phyloP scores from a whole-genome alignment of 2,329 filamentous ascomycete species.

The Phyllosticta citribraziliensis region DNA sequence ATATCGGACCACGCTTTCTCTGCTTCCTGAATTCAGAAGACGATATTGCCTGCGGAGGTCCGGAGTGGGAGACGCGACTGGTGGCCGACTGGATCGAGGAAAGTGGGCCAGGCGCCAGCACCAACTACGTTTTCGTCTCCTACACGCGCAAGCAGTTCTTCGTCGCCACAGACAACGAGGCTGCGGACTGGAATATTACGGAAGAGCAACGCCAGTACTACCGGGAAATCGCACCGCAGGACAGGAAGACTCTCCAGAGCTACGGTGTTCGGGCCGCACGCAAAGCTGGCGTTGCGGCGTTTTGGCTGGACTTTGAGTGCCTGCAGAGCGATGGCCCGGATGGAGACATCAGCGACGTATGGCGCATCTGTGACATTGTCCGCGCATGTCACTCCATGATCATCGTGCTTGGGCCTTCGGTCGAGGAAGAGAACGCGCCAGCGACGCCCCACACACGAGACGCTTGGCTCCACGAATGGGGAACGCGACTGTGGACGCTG shows the following conservation, averaged over 20 bases:
- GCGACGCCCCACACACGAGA: not conserved
- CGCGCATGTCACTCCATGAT: conserved; percentile 5
- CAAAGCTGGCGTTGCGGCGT: not conserved
- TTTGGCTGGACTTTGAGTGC: conserved; percentile 10
- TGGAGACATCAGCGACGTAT: not conserved
- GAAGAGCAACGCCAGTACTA: not conserved
- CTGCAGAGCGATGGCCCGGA: not conserved
- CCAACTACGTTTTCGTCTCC: conserved; percentile 1
- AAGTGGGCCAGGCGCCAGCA: not conserved
- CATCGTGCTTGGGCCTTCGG: not conserved
- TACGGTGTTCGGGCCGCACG: conserved; percentile 1
- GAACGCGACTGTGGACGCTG: not conserved
- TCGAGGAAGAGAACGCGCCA: not conserved
- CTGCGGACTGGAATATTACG: not conserved
- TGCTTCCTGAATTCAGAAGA: not conserved
- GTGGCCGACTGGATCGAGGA: conserved; percentile 2
- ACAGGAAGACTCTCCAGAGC: not conserved
- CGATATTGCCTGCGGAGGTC: not conserved
- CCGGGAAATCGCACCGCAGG: not conserved
- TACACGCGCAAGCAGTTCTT: conserved; percentile 9
- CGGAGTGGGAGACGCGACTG: not conserved
- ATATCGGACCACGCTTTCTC: not conserved
- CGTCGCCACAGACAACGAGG: not conserved
- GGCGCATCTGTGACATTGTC: conserved; percentile 2
- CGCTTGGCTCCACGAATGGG: not conserved